These are phyloP conservation scores for Trichodelitschia bisporula DNA, from an alignment of 495 filamentous ascomycete species.

Conservation along the genomic window DNA sequence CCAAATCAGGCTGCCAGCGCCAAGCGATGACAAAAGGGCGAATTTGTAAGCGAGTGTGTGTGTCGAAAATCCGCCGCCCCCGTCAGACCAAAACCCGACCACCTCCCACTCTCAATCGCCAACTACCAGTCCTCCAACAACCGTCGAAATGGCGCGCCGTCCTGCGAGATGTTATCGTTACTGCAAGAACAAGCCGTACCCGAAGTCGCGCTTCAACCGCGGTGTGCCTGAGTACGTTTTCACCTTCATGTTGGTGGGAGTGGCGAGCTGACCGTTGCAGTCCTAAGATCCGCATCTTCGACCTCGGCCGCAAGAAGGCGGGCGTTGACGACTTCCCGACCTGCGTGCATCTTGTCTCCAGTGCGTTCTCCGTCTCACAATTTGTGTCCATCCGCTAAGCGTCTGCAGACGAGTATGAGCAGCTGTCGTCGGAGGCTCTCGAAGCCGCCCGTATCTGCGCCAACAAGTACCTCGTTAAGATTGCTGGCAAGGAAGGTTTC, in stretches of 20 bases:
- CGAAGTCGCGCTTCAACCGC: constrained; percentile 99
- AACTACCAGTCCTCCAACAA: no score
- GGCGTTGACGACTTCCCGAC: constrained; percentile 95
- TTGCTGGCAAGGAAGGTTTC: constrained; percentile 96
- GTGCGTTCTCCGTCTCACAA: constrained; percentile 31
- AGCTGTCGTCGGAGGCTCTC: constrained; percentile 94
- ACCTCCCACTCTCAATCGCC: constrained; percentile 3
- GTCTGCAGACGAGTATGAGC: constrained; percentile 99
- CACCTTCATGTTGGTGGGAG: no score
- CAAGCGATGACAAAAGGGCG: no score
- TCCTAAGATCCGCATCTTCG: constrained; percentile 98
- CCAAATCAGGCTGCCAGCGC: no score
- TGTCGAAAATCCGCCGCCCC: background rate
- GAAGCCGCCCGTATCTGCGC: constrained; percentile 98
- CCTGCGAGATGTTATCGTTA: constrained; percentile 99
- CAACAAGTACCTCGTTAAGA: constrained; percentile 98
- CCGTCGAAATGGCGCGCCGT: constrained; percentile 88
- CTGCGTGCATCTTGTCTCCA: constrained; percentile 90
- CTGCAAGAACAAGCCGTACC: constrained; percentile 99
- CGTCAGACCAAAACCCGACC: background rate
- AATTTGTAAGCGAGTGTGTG: no score
- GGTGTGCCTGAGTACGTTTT: constrained; percentile 99
- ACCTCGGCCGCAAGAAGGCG: constrained; percentile 96
- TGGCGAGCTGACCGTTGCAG: no score
- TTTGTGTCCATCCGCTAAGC: constrained; percentile 12